Evolutionary conservation across 371 early-diverging fungal genomes (phyloP), one percentile per base, ranked within the genome.

Genomic region (Mortierella sp.): DNA sequence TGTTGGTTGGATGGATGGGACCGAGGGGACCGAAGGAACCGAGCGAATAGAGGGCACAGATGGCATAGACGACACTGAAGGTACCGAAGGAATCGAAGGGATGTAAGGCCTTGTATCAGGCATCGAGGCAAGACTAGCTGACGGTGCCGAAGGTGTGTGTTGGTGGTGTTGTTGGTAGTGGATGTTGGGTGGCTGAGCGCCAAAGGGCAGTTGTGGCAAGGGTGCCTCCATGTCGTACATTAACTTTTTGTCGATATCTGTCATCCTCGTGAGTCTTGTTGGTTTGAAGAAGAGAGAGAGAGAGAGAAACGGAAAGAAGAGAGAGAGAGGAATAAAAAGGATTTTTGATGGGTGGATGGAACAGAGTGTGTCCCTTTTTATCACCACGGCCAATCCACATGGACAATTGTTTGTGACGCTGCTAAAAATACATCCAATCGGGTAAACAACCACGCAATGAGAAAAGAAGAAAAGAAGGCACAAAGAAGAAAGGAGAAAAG

Each of bases 151-250:
- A 9, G 68, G 68, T 21, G 21, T 68, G 10, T 68, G 68, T 24
- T 68, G 65, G 38, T 65, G 65, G 0, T 65, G 68, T 21, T 68
- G 68, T 7, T 68, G 68, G 68, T 68, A 68, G n/a, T 68, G 11
- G 44, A 9, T 38, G n/a, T 42, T 68, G 34, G 68, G 8, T 24
- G 68, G 68, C 21, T 68, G 11, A 13, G 45, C 11, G 28, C 31
- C 48, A 21, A 47, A 48, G 34, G 50, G 47, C 28, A 72, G 54
- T 7, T 48, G 48, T n/a, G 50, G 34, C 72, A 19, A 0, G 0
- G 31, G 47, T 24, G 54, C n/a, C 73, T 72, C 50, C 24, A 52
- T 72, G 21, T 21, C 28, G 21, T 48, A 48, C 73, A 52, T 52
- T 34, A 34, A 21, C 54, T 45, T 52, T 52, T 72, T 72, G 34